These are phyloP conservation scores for Mycena metata DNA, from an alignment of 768 basidiomycete genomes.

Conservation along the genomic window DNA sequence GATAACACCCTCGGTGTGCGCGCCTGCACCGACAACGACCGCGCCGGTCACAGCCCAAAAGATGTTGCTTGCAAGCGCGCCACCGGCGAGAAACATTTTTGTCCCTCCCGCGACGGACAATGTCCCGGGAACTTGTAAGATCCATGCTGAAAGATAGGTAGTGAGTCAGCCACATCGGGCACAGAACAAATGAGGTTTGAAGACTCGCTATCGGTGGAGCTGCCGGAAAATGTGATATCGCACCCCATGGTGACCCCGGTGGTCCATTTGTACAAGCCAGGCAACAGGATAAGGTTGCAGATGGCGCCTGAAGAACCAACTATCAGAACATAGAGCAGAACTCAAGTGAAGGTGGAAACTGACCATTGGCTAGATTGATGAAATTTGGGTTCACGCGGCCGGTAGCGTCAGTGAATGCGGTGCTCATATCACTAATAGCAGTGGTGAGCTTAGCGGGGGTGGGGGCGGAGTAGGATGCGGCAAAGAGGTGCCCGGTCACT, in stretches of 20 bases:
- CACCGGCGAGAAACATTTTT: constrained; percentile 1
- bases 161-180: neutral
- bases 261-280: too few relatives aligned
- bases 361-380: constrained; percentile 4
- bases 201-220: neutral
- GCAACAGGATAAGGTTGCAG: too few relatives aligned
- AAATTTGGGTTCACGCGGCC: constrained; percentile 1
- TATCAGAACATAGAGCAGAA: too few relatives aligned
- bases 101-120: neutral
- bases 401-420: too few relatives aligned
- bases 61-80: constrained; percentile 6
- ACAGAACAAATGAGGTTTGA: neutral
- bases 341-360: neutral
- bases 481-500: neutral
- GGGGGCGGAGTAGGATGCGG: neutral
- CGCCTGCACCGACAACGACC: neutral
- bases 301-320: too few relatives aligned
- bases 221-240: too few relatives aligned
- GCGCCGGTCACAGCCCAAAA: neutral
- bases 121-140: constrained; percentile 1
- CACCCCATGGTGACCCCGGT: too few relatives aligned
- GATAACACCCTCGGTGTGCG: constrained; percentile 12
- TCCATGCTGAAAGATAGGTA: constrained; percentile 3
- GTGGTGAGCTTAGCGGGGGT: neutral
- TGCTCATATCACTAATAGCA: neutral